phyloP scores from a whole-genome alignment of 106 monocot genomes.

The Dendrobium huoshanense region DNA sequence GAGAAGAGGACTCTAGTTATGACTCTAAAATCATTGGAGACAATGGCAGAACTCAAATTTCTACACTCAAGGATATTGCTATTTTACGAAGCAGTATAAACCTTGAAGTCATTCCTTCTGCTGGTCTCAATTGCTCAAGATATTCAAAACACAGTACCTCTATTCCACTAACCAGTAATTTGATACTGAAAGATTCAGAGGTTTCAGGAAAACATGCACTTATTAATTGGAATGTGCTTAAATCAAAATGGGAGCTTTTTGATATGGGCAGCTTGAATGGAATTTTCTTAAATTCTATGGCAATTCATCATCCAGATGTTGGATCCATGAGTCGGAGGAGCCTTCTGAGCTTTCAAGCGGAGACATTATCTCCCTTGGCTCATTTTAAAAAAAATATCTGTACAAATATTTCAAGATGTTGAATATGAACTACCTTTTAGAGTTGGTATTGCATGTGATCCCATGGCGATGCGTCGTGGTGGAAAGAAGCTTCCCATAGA shows the following conservation, averaged over 20 bases:
- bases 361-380: conserved; percentile 79
- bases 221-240: conserved; percentile 76
- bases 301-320: conserved; percentile 51
- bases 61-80: conserved; percentile 23
- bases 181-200: conserved; percentile 76
- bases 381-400: conserved; percentile 63
- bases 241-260: conserved; percentile 72
- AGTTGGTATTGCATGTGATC: conserved; percentile 84
- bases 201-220: conserved; percentile 92
- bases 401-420: conserved; percentile 38
- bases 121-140: conserved; percentile 41
- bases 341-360: conserved; percentile 66
- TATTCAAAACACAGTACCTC: conserved; percentile 30
- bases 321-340: conserved; percentile 50
- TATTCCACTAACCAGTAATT: conserved; percentile 57
- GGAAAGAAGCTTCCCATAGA: conserved; percentile 87
- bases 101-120: conserved; percentile 75
- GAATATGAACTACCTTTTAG: conserved; percentile 32
- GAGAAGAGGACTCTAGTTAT: too few species aligned
- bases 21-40: too few species aligned
- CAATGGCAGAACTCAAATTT: conserved; percentile 14
- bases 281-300: conserved; percentile 62
- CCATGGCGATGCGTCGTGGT: conserved; percentile 76
- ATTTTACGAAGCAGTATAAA: conserved; percentile 50
- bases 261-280: conserved; percentile 97